These are phyloP conservation scores for Corchorus capsularis DNA, from an alignment of 345 rosid genomes.

Conservation along the genomic window DNA sequence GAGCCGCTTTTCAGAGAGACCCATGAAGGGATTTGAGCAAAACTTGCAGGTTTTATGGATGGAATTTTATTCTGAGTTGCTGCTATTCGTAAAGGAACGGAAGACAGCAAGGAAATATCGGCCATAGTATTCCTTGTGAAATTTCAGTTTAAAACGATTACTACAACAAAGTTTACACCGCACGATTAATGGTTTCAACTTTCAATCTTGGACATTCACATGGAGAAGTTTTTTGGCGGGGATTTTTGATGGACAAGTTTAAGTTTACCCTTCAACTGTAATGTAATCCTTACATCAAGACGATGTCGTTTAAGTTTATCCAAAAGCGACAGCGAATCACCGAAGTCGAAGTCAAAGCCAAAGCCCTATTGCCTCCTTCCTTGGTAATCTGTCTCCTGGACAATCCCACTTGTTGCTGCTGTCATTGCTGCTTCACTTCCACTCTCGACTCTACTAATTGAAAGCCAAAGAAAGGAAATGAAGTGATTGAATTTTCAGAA, in stretches of 20 bases:
- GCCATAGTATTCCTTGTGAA: conserved; percentile 12
- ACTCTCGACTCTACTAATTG: not conserved
- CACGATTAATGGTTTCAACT: not conserved
- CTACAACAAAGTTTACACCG: not conserved
- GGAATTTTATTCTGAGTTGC: conserved; percentile 24
- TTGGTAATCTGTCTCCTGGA: too few species aligned
- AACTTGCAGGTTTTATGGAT: conserved; percentile 36
- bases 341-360: too few species aligned
- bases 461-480: not conserved
- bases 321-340: too few species aligned
- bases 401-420: too few species aligned
- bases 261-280: too few species aligned
- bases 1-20: conserved; percentile 48
- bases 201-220: not conserved
- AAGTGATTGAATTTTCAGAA: not conserved
- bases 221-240: not conserved
- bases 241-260: too few species aligned
- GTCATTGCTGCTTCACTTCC: not conserved
- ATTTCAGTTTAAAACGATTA: not conserved
- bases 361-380: too few species aligned
- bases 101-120: conserved; percentile 23
- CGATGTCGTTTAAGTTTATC: too few species aligned
- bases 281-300: too few species aligned
- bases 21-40: conserved; percentile 57
- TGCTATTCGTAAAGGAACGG: conserved; percentile 17